phyloP scores from a whole-genome alignment of 352 stramenopile genomes.

The Phytophthora cryptogea region DNA sequence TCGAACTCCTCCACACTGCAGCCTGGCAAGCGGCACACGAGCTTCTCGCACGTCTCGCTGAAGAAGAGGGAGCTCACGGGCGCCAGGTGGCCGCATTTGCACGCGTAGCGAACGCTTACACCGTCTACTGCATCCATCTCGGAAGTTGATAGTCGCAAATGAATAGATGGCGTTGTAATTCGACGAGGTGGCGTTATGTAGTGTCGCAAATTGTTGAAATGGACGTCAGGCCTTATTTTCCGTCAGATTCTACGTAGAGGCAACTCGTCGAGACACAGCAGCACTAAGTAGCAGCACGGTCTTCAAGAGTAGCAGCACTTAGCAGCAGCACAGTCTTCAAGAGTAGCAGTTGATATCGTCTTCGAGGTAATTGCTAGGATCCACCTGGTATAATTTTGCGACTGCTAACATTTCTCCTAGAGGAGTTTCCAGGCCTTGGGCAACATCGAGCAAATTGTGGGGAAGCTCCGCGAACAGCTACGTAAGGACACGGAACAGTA shows the following conservation, averaged over 20 bases:
- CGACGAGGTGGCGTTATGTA: background rate
- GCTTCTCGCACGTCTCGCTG: slow-evolving; percentile 77
- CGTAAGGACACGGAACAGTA: background rate
- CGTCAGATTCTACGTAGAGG: background rate
- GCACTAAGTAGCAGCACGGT: no score
- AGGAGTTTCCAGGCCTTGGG: background rate
- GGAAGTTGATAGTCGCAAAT: slow-evolving; percentile 1
- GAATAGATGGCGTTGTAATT: background rate
- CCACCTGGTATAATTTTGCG: no score
- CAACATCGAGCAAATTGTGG: background rate
- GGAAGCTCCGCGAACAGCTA: background rate
- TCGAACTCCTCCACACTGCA: slow-evolving; percentile 89
- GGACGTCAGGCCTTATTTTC: background rate
- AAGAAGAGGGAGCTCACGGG: slow-evolving; percentile 70
- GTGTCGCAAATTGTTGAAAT: background rate
- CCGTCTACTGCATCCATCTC: slow-evolving; percentile 28
- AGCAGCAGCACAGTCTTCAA: no score
- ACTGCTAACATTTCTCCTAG: background rate
- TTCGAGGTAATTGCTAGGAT: no score
- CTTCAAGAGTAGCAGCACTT: no score
- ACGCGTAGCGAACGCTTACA: slow-evolving; percentile 70
- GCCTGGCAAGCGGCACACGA: slow-evolving; percentile 65
- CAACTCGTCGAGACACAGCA: background rate
- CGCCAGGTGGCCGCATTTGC: slow-evolving; percentile 68
- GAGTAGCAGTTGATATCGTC: no score